Evolutionary conservation across 2,329 filamentous ascomycete species (phyloP), one percentile per base, ranked within the genome.

Genomic region (Macrophomina pseudophaseolina): DNA sequence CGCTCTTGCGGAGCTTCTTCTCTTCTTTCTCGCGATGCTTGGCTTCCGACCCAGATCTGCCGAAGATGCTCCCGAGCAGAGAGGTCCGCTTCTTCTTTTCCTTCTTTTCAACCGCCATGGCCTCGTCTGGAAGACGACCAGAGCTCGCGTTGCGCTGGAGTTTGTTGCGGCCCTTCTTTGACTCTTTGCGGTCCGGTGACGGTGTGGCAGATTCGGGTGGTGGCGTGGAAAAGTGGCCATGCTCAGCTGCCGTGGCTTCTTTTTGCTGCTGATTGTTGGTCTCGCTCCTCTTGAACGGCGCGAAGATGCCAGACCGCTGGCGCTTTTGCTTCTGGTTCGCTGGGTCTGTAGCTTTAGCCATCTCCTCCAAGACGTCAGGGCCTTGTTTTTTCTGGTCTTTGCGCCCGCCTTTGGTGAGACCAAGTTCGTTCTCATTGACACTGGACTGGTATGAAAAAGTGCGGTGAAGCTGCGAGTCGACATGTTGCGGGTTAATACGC

Each of bases 71-170:
- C 4, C 81, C 80, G 11, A 84, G 69, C 3, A 76, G 71, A 1
- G 82, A 83, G 56, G 83, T 82, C 40, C 81, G 76, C 65, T 81
- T 82, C 69, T 82, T 83, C 60, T 73, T 38, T 5, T 66, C 44
- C 48, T 54, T 48, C 14, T 51, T 51, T n/a, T 54, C 48, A 16
- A 16, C 51, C 28, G 23, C 38, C 8, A 30, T 35, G 44, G 35
- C 64, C 11, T 12, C 32, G 18, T 52, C 42, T 18, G 23, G 8
- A 44, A 52, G 53, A 44, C 64, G 42, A 9, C 64, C 44, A 38
- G 52, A 40, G 23, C 48, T 51, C 9, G 65, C 30, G 16, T 66
- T 66, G 6, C 65, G 65, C 18, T 63, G 65, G 28, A 66, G 30
- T 4, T 63, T 48, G 18, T 66, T 66, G 4, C 58, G 56, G 2